These are phyloP conservation scores for Dendrobium catenatum DNA, from an alignment of 106 monocot genomes.

Conservation along the genomic window DNA sequence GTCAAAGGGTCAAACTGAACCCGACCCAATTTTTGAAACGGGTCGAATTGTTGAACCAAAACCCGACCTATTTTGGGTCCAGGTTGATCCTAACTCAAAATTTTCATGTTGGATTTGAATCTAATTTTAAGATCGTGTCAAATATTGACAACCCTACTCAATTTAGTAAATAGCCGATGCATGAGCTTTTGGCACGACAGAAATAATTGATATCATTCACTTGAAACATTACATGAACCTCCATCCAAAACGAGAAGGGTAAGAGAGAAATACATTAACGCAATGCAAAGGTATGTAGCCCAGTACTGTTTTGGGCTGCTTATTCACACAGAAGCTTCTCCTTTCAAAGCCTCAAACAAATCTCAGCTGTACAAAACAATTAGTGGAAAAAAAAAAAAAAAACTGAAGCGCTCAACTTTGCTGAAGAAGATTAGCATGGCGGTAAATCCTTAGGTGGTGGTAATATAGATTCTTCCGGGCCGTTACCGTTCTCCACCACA, in stretches of 20 bases:
- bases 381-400: background rate
- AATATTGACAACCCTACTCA: too few relatives aligned
- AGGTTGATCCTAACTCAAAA: too few relatives aligned
- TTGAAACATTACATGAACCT: background rate
- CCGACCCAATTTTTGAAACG: too few relatives aligned
- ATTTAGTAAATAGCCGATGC: background rate
- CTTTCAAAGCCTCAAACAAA: background rate
- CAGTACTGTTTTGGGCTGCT: background rate
- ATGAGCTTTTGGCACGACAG: background rate
- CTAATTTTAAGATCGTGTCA: too few relatives aligned
- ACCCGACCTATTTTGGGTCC: too few relatives aligned
- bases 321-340: conserved; percentile 1
- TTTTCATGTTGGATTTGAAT: too few relatives aligned
- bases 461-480: conserved; percentile 24
- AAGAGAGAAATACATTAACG: too few relatives aligned
- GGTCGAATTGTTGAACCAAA: too few relatives aligned
- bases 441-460: conserved; percentile 37
- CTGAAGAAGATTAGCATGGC: conserved; percentile 13
- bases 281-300: too few relatives aligned
- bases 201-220: background rate
- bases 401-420: background rate
- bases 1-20: too few relatives aligned
- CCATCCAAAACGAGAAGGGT: too few relatives aligned
- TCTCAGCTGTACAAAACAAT: background rate
- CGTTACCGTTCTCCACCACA: conserved; percentile 35